phyloP scores from a whole-genome alignment of 106 monocot genomes.

The Posidonia australis region DNA sequence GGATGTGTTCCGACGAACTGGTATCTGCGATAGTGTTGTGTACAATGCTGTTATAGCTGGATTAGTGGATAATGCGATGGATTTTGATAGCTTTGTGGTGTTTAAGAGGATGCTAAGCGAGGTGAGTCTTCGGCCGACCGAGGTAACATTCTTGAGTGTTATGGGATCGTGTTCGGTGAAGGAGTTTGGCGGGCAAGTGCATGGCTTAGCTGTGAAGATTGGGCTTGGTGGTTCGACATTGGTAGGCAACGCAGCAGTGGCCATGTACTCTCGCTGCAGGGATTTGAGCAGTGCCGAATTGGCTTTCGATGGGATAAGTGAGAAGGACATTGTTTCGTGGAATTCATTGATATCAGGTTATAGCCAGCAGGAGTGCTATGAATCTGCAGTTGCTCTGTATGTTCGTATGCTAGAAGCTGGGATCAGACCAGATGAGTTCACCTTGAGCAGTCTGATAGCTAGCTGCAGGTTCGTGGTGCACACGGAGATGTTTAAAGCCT shows the following conservation, averaged over 20 bases:
- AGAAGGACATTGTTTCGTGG: constrained; percentile 38
- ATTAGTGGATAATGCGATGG: constrained; percentile 17
- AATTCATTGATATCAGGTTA: constrained; percentile 37
- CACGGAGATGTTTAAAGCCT: constrained; percentile 4
- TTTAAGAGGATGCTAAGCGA: constrained; percentile 21
- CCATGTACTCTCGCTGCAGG: constrained; percentile 23
- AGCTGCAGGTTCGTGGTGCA: constrained; percentile 4
- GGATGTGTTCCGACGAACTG: constrained; percentile 15
- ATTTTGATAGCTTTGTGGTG: constrained; percentile 15
- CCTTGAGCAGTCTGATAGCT: constrained; percentile 27
- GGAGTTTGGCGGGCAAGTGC: constrained; percentile 16
- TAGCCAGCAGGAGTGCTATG: constrained; percentile 11
- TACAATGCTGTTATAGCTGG: constrained; percentile 36
- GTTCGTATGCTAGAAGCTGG: constrained; percentile 16
- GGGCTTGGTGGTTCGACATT: constrained; percentile 18
- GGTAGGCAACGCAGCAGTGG: constrained; percentile 23
- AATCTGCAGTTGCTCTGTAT: constrained; percentile 10
- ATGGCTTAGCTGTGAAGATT: constrained; percentile 13
- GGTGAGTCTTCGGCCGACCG: constrained; percentile 10
- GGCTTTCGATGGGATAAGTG: constrained; percentile 14
- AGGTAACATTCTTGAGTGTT: constrained; percentile 25
- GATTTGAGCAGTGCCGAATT: constrained; percentile 17
- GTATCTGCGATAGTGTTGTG: constrained; percentile 14
- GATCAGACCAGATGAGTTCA: constrained; percentile 25
- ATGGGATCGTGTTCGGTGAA: constrained; percentile 18